Percentiles rank a stretch among this genome's conserved stretches.
These are phyloP conservation scores for Crucihimalaya himalaica DNA, from an alignment of 345 rosid genomes.

Conservation along the genomic window DNA sequence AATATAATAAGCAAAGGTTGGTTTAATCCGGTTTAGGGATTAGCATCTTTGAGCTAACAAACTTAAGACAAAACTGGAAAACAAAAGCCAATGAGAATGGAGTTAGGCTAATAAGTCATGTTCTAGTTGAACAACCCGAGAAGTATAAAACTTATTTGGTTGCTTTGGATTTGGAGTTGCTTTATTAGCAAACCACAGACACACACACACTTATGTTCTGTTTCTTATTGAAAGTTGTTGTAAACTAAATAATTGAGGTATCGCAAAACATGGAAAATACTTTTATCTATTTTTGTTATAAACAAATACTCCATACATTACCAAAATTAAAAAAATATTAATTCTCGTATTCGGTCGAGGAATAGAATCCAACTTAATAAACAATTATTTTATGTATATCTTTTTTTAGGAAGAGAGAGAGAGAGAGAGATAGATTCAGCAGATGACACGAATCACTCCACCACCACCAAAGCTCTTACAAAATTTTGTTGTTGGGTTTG, in stretches of 20 bases:
- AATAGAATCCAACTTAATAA: slow-evolving; percentile 29
- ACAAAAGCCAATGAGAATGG: slow-evolving; percentile 18
- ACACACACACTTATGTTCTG: slow-evolving; percentile 28
- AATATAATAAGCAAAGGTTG: not conserved
- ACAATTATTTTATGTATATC: not conserved
- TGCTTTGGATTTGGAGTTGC: slow-evolving; percentile 34
- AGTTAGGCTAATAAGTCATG: slow-evolving; percentile 30
- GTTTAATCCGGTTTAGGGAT: slow-evolving; percentile 18
- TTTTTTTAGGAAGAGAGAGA: not conserved
- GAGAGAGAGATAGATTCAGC: slow-evolving; percentile 1
- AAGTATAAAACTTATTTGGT: slow-evolving; percentile 4
- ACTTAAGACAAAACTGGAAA: not conserved
- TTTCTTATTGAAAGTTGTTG: slow-evolving; percentile 33
- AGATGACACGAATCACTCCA: slow-evolving; percentile 40
- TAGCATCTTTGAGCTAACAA: not conserved
- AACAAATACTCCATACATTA: not conserved
- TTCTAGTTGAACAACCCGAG: slow-evolving; percentile 38
- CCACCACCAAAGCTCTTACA: slow-evolving; percentile 24
- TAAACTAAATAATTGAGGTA: slow-evolving; percentile 25
- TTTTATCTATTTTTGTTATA: not conserved
- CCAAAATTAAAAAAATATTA: not conserved
- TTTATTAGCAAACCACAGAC: slow-evolving; percentile 22
- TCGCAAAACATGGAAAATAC: slow-evolving; percentile 35
- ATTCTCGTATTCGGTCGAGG: slow-evolving; percentile 20
- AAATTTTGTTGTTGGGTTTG: slow-evolving; percentile 33